Conservation (phyloP, 2,329 filamentous ascomycete species). For the Trichoderma sp. region DNA sequence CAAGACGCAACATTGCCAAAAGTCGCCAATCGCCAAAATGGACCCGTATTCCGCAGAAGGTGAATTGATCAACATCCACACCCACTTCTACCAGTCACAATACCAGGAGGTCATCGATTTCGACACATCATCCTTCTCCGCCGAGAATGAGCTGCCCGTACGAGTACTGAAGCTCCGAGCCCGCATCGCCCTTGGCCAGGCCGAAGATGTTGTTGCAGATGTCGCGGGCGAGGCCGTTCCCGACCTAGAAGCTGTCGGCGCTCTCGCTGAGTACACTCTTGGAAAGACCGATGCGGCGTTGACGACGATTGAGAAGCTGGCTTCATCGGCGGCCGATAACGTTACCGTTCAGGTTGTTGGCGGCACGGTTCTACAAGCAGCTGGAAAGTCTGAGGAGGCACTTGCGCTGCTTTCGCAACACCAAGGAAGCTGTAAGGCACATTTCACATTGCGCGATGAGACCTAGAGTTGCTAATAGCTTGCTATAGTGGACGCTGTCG, state of each 20-base stretch:
- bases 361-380: constrained; percentile 78
- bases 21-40: constrained; percentile 50
- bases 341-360: constrained; percentile 76
- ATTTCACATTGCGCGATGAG: not conserved
- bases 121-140: constrained; percentile 75
- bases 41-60: constrained; percentile 71
- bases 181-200: constrained; percentile 78
- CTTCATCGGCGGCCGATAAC: constrained; percentile 69
- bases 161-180: constrained; percentile 79
- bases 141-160: constrained; percentile 75
- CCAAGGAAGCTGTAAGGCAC: constrained; percentile 73
- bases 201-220: constrained; percentile 69
- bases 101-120: constrained; percentile 85
- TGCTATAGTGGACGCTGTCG: constrained; percentile 70
- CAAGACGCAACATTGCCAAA: constrained; percentile 17
- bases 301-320: constrained; percentile 65
- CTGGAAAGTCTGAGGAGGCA: constrained; percentile 83
- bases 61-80: constrained; percentile 72
- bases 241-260: constrained; percentile 74
- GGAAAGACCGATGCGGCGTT: constrained; percentile 66
- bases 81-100: constrained; percentile 76
- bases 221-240: constrained; percentile 66
- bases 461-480: not conserved
- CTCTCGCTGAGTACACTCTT: constrained; percentile 67
- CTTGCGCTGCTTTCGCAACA: constrained; percentile 77